A percentile compares a stretch with the other conserved stretches of the same genome.
These are phyloP conservation scores for Tillandsia leiboldiana DNA, from an alignment of 176 grass and related monocot genomes.

Conservation along the genomic window DNA sequence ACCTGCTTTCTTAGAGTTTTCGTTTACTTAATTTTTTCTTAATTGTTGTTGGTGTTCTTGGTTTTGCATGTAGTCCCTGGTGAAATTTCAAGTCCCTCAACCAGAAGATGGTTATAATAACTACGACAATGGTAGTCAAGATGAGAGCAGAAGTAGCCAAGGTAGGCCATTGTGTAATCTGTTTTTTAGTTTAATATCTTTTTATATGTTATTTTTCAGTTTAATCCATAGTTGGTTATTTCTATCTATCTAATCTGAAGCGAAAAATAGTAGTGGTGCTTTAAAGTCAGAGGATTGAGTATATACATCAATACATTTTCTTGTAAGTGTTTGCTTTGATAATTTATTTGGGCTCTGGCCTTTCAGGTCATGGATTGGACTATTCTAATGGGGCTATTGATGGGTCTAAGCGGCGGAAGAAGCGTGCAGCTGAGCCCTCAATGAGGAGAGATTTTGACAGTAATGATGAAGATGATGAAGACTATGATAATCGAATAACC, in stretches of 20 bases:
- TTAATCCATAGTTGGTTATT: slow-evolving; percentile 9
- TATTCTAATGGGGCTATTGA: slow-evolving; percentile 49
- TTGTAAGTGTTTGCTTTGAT: not conserved
- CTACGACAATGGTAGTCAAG: slow-evolving; percentile 60
- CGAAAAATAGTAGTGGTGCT: not conserved
- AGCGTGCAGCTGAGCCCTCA: slow-evolving; percentile 23
- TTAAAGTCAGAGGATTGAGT: not conserved
- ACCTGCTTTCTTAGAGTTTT: not conserved
- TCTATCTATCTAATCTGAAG: slow-evolving; percentile 3
- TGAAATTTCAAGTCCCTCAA: slow-evolving; percentile 80
- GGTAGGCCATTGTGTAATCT: slow-evolving; percentile 28
- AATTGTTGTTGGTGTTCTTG: slow-evolving; percentile 1
- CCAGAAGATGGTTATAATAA: slow-evolving; percentile 48
- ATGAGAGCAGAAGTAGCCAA: slow-evolving; percentile 61
- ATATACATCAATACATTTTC: not conserved
- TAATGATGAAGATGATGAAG: slow-evolving; percentile 48
- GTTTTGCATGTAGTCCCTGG: slow-evolving; percentile 49
- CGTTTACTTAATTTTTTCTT: not conserved
- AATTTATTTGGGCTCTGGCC: not conserved
- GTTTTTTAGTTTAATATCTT: slow-evolving; percentile 3
- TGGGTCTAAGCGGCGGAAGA: slow-evolving; percentile 46
- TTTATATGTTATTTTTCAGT: not conserved
- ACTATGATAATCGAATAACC: slow-evolving; percentile 50
- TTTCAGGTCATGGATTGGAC: slow-evolving; percentile 49
- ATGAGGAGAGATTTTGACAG: slow-evolving; percentile 22